Evolutionary conservation across 345 rosid species (phyloP).

Genomic region (Erodium maritimum): DNA sequence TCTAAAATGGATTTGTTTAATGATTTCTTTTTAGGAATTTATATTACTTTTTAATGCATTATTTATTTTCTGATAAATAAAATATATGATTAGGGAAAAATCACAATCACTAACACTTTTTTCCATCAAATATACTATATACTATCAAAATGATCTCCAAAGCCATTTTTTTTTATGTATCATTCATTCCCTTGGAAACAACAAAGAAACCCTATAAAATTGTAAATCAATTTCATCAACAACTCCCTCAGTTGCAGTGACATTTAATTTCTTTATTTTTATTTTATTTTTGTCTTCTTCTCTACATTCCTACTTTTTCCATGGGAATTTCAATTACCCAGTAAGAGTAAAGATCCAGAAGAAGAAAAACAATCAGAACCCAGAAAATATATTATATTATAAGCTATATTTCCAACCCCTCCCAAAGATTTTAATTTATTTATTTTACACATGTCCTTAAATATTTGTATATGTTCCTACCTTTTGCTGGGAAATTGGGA

Average conservation of each 20-base stretch:
- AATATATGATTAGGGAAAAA: too few relatives aligned
- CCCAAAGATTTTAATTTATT: not conserved
- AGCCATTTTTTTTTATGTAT: too few relatives aligned
- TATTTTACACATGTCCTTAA: not conserved
- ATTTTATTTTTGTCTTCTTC: not conserved
- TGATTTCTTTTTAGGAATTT: too few relatives aligned
- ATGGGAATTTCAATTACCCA: not conserved
- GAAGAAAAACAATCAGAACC: not conserved
- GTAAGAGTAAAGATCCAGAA: not conserved
- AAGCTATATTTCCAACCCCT: not conserved
- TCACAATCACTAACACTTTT: too few relatives aligned
- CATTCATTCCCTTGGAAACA: not conserved
- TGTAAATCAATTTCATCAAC: not conserved
- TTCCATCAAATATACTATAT: too few relatives aligned
- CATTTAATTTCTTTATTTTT: not conserved
- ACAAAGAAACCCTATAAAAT: not conserved
- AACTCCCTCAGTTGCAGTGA: not conserved
- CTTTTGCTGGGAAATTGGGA: not conserved
- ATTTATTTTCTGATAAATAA: too few relatives aligned
- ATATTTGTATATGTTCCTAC: not conserved
- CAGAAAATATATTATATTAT: not conserved
- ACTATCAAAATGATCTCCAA: too few relatives aligned
- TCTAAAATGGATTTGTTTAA: too few relatives aligned
- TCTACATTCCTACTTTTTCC: not conserved
- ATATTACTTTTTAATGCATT: too few relatives aligned